phyloP scores from a whole-genome alignment of 352 stramenopile species.

The Pythium plurisporium region DNA sequence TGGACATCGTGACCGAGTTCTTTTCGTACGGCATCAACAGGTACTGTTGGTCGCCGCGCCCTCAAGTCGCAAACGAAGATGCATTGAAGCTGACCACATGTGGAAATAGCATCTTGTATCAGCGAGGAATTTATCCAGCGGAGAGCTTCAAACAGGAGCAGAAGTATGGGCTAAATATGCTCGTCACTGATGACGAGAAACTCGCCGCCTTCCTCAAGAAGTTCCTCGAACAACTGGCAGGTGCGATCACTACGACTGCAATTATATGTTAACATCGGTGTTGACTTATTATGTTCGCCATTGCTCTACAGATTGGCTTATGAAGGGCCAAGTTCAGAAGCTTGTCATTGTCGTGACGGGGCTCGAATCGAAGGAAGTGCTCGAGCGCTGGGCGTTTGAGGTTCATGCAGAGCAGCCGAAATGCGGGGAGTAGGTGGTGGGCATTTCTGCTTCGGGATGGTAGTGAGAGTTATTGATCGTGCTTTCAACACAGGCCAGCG shows the following conservation, averaged over 20 bases:
- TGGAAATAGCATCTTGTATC: conserved; percentile 86
- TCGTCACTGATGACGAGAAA: conserved; percentile 96
- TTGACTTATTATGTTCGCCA: too few species aligned
- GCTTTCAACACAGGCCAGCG: conserved; percentile 18
- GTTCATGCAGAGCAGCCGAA: conserved; percentile 73
- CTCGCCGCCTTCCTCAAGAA: conserved; percentile 95
- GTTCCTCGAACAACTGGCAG: conserved; percentile 88
- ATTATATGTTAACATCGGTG: too few species aligned
- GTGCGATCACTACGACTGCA: too few species aligned
- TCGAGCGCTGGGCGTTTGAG: conserved; percentile 99
- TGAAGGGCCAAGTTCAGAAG: conserved; percentile 95
- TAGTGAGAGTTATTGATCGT: not conserved
- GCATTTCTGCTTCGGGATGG: not conserved
- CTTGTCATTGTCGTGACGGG: conserved; percentile 97
- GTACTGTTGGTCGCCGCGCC: conserved; percentile 34
- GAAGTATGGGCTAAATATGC: conserved; percentile 98
- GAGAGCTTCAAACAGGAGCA: conserved; percentile 97
- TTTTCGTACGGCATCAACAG: conserved; percentile 99
- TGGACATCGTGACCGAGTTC: conserved; percentile 99
- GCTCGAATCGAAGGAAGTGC: conserved; percentile 94
- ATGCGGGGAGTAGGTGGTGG: conserved; percentile 21
- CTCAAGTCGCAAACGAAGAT: too few species aligned
- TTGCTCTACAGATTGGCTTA: conserved; percentile 88
- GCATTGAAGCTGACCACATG: too few species aligned
- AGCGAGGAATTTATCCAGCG: conserved; percentile 97